A percentile compares a stretch with the other conserved stretches of the same genome.
phyloP scores from a whole-genome alignment of 495 filamentous ascomycete genomes.

The Cladorrhinum samala region DNA sequence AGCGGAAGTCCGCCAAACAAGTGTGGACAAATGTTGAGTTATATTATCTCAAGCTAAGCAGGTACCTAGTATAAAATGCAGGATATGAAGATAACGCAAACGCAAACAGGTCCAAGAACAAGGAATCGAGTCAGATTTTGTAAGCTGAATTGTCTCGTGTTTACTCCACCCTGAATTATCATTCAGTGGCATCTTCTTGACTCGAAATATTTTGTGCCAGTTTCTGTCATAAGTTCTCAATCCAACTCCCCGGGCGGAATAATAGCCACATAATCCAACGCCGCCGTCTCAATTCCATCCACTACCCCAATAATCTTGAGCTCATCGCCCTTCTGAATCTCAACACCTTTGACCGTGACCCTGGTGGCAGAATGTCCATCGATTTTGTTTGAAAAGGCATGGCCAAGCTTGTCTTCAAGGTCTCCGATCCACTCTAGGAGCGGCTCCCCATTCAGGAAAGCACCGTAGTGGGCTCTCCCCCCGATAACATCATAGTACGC shows the following conservation, averaged over 20 bases:
- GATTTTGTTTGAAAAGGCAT: background rate
- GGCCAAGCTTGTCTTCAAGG: background rate
- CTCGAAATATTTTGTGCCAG: too few species aligned
- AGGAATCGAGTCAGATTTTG: too few species aligned
- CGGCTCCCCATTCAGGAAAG: background rate
- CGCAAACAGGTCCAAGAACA: too few species aligned
- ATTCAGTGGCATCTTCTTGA: too few species aligned
- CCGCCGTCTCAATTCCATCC: background rate
- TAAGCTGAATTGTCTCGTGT: too few species aligned
- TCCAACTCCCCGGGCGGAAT: background rate
- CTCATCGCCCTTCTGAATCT: background rate
- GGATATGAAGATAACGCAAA: too few species aligned
- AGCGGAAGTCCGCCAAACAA: too few species aligned
- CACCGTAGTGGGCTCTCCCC: background rate
- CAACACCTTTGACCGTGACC: background rate
- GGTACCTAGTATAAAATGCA: too few species aligned
- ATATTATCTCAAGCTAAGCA: too few species aligned
- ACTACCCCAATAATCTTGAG: background rate
- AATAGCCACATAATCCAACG: background rate
- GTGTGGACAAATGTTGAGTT: too few species aligned
- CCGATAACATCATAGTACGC: conserved; percentile 56
- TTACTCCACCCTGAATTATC: too few species aligned
- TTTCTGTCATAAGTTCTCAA: too few species aligned
- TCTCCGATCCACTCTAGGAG: background rate
- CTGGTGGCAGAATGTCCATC: background rate